Conservation (phyloP, 2,329 filamentous ascomycete species). For the Hypoxylon sp. region DNA sequence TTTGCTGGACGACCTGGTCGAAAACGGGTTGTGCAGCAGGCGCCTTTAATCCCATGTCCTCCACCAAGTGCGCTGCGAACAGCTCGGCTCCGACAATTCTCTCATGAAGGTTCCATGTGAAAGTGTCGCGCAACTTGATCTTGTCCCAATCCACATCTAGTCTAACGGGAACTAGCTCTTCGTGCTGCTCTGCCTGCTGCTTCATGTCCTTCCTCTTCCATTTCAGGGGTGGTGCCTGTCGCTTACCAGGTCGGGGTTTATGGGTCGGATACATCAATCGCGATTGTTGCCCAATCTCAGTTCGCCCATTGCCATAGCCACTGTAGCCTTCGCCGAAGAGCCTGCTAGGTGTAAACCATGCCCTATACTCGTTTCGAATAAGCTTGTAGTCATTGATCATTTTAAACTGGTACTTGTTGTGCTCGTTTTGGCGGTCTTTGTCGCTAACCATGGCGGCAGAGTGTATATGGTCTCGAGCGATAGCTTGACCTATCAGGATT, state of each 20-base stretch:
- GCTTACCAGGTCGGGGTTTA: conserved; percentile 81
- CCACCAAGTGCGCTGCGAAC: conserved; percentile 90
- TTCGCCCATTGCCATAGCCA: conserved; percentile 90
- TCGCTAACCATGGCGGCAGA: conserved; percentile 66
- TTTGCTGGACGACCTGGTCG: conserved; percentile 74
- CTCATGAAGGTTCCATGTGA: conserved; percentile 98
- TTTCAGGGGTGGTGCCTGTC: conserved; percentile 79
- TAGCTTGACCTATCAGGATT: conserved; percentile 68
- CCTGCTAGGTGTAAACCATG: conserved; percentile 69
- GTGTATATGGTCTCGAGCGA: conserved; percentile 68
- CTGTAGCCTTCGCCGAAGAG: conserved; percentile 83
- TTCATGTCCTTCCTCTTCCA: conserved; percentile 84
- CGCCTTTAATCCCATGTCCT: conserved; percentile 87
- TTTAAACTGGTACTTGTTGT: conserved; percentile 74
- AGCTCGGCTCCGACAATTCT: conserved; percentile 83
- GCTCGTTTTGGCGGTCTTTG: conserved; percentile 67
- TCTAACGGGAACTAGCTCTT: conserved; percentile 91
- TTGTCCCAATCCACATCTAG: conserved; percentile 97
- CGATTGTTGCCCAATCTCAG: conserved; percentile 77
- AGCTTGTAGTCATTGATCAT: conserved; percentile 79
- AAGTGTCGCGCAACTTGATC: conserved; percentile 94
- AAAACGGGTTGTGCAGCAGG: conserved; percentile 76
- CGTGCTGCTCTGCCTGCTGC: conserved; percentile 88
- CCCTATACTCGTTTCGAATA: conserved; percentile 69
- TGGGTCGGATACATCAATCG: conserved; percentile 84